These are phyloP conservation scores for Ilyonectria robusta DNA, from an alignment of 2,329 filamentous ascomycete genomes.

Conservation along the genomic window DNA sequence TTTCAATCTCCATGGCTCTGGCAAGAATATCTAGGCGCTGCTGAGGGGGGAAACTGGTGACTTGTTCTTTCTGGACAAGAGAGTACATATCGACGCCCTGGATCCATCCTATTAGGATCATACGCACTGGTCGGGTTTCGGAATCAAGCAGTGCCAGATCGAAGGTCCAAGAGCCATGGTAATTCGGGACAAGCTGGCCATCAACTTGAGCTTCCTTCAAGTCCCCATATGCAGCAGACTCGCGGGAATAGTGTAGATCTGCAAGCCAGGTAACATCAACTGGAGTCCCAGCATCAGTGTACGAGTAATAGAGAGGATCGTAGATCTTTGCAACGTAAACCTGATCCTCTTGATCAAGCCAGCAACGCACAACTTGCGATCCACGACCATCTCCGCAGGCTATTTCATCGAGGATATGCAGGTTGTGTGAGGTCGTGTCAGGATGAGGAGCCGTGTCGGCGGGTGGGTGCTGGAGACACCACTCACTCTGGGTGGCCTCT, in stretches of 20 bases:
- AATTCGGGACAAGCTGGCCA: constrained; percentile 7
- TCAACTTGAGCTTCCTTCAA: constrained; percentile 5
- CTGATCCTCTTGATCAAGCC: background rate
- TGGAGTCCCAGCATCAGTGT: too few species aligned
- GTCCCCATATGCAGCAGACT: constrained; percentile 26
- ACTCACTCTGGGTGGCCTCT: background rate
- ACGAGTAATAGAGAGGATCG: too few species aligned
- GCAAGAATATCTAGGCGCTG: constrained; percentile 22
- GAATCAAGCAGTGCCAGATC: too few species aligned
- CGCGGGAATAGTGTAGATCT: background rate
- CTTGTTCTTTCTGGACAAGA: background rate
- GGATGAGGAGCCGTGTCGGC: background rate
- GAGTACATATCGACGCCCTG: constrained; percentile 17
- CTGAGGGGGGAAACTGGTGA: constrained; percentile 1
- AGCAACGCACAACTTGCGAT: background rate
- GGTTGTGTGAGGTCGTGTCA: background rate
- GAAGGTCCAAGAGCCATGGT: constrained; percentile 23
- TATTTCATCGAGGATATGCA: background rate
- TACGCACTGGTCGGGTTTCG: constrained; percentile 3
- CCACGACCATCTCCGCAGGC: background rate
- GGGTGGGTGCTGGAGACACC: background rate
- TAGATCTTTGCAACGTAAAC: too few species aligned
- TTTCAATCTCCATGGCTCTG: constrained; percentile 11
- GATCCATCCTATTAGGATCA: constrained; percentile 28
- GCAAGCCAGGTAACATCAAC: background rate